phyloP scores from a whole-genome alignment of 768 basidiomycete species.

The Rhodotorula kratochvilovae region DNA sequence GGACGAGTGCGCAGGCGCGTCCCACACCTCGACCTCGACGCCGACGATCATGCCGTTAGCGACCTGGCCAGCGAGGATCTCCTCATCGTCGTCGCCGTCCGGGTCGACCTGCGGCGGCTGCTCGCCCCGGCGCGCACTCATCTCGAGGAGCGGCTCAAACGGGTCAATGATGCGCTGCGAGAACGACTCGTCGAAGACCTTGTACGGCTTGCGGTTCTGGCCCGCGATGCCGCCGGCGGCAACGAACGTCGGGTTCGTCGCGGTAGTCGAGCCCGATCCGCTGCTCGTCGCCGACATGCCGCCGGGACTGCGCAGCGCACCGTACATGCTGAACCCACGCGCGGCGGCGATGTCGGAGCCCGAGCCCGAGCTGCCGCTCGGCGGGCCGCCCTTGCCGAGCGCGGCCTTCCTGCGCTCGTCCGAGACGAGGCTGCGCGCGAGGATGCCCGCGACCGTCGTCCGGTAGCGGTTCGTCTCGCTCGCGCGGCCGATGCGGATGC shows the following conservation, averaged over 20 bases:
- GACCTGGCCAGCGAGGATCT: neutral
- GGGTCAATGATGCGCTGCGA: slow-evolving; percentile 35
- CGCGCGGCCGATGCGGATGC: slow-evolving; percentile 13
- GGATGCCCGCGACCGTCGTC: slow-evolving; percentile 10
- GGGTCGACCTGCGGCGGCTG: neutral
- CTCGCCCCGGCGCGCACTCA: slow-evolving; percentile 25
- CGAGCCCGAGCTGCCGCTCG: neutral
- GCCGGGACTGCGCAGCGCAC: neutral
- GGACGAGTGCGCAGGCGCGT: neutral
- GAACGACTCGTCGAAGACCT: slow-evolving; percentile 35
- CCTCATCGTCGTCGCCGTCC: slow-evolving; percentile 15
- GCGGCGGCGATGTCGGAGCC: neutral
- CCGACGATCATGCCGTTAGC: slow-evolving; percentile 32
- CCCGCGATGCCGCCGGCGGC: slow-evolving; percentile 5
- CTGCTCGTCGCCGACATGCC: neutral
- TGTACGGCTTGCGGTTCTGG: slow-evolving; percentile 30
- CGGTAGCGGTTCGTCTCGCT: slow-evolving; percentile 13
- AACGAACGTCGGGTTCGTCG: neutral
- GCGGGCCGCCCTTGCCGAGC: neutral
- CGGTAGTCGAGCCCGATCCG: neutral
- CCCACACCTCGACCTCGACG: slow-evolving; percentile 38
- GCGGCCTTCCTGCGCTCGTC: slow-evolving; percentile 21
- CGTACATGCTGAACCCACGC: neutral
- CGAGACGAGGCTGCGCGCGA: slow-evolving; percentile 20
- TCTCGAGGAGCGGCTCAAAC: slow-evolving; percentile 35